Conservation (phyloP, 2,329 filamentous ascomycete genomes). For the Thermoascus crustaceus region DNA sequence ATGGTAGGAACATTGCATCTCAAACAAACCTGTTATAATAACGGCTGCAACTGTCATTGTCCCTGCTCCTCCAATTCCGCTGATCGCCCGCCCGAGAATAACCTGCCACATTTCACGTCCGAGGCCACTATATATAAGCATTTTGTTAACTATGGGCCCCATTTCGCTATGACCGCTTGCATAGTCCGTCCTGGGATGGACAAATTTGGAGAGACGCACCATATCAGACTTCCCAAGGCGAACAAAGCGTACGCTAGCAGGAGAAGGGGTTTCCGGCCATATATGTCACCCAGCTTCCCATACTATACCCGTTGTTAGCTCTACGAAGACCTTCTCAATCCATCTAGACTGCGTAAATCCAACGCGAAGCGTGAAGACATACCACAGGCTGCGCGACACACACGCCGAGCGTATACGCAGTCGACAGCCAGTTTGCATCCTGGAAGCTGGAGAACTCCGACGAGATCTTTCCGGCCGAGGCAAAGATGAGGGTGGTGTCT, state of each 20-base stretch:
- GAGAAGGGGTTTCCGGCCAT: conserved; percentile 46
- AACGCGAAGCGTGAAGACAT: not conserved
- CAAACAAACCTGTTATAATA: conserved; percentile 32
- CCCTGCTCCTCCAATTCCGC: conserved; percentile 39
- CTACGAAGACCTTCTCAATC: too few species aligned
- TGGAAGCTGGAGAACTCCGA: conserved; percentile 52
- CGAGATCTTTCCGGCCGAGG: conserved; percentile 55
- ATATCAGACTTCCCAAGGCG: conserved; percentile 37
- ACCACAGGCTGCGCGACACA: conserved; percentile 48
- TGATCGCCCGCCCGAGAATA: conserved; percentile 33
- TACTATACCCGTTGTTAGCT: conserved; percentile 27
- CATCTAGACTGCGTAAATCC: not conserved
- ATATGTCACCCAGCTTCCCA: conserved; percentile 51
- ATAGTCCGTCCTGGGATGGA: too few species aligned
- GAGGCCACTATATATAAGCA: conserved; percentile 22
- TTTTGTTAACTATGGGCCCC: not conserved
- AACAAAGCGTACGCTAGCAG: conserved; percentile 46
- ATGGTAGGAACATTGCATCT: not conserved
- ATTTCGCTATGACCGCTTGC: too few species aligned
- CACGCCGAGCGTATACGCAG: conserved; percentile 44
- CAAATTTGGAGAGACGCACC: too few species aligned
- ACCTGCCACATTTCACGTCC: conserved; percentile 31
- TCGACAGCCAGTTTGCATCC: conserved; percentile 52
- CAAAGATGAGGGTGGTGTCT: conserved; percentile 57
- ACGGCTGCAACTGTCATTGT: conserved; percentile 39